phyloP scores from a whole-genome alignment of 1,284 basidiomycete genomes.

The Sporisorium exsertum region DNA sequence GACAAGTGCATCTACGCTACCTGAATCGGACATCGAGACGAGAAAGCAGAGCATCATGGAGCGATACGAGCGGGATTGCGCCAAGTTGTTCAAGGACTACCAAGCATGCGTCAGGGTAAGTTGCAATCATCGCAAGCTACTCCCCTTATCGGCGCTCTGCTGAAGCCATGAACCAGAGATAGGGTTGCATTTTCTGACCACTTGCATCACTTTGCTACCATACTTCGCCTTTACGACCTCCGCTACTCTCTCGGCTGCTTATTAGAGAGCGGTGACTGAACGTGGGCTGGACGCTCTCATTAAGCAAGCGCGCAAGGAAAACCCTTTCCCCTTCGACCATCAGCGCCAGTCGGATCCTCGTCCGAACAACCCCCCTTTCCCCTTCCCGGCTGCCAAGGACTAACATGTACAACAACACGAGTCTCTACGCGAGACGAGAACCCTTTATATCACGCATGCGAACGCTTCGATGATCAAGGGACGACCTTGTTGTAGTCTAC shows the following conservation, averaged over 20 bases:
- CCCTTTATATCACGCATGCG: too few species aligned
- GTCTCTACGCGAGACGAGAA: neutral
- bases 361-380: constrained; percentile 58
- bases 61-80: constrained; percentile 82
- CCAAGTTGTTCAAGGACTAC: constrained; percentile 82
- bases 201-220: neutral
- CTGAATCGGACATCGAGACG: constrained; percentile 25
- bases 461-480: too few species aligned
- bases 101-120: constrained; percentile 81
- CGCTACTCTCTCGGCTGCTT: neutral
- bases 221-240: neutral
- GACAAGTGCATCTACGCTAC: constrained; percentile 18
- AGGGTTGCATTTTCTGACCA: neutral
- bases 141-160: neutral
- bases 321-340: constrained; percentile 66
- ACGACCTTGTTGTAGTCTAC: too few species aligned
- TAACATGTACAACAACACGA: neutral
- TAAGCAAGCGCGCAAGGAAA: constrained; percentile 76
- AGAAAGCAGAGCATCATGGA: constrained; percentile 51
- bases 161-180: neutral
- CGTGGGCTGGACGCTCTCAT: constrained; percentile 82
- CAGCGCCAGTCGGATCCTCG: constrained; percentile 27
- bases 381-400: constrained; percentile 54
- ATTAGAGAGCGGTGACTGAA: constrained; percentile 82
- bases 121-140: constrained; percentile 2